Evolutionary conservation across 2,329 filamentous ascomycete species (phyloP), one percentile per base, ranked within the genome.

Genomic region (Phialemoniopsis sp.): DNA sequence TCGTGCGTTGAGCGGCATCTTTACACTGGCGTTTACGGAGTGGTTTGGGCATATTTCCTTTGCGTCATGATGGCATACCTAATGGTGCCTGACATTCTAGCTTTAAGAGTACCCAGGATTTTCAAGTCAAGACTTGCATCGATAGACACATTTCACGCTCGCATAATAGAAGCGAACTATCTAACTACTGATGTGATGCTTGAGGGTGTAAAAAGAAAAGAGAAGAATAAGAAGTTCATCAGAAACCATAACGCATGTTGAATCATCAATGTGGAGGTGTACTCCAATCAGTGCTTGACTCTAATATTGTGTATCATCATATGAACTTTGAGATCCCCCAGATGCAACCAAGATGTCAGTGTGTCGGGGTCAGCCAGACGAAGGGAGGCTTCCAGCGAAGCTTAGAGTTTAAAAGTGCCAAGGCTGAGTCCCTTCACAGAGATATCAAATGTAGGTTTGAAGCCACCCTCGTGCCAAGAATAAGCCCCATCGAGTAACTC

Each of bases 401-500:
- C 50, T 45, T 45, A 57, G 54, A 57, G 51, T 55, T 48, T 56
- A 37, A 29, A 32, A 54, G 21, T 26, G 21, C 10, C 21, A 26
- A 26, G 10, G 21, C 21, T 26, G 21, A 26, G 21, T 26, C 21
- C 21, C 63, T 62, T 66, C 67, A 66, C 48, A 47, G 46, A 64
- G 70, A 47, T 47, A 50, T 45, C 45, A 57, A 53, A 57, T 56
- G 35, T 28, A 32, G 53, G 58, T 55, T 41, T 60, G 57, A 58
- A 67, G 63, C 66, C 68, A 86, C 85, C 86, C 89, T 95, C 89
- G 90, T 86, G 78, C 89, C 91, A 86, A 96, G 89, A 96, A 95
- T 97, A 89, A 96, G 91, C 91, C 91, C 91, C 91, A 95, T 97
- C 89, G 90, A 95, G 91, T 97, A 94, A 95, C 87, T 76, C 67